Evolutionary conservation across 2,329 filamentous ascomycete species (phyloP), one percentile per base, ranked within the genome.

Genomic region (Coniochaeta pulveracea): DNA sequence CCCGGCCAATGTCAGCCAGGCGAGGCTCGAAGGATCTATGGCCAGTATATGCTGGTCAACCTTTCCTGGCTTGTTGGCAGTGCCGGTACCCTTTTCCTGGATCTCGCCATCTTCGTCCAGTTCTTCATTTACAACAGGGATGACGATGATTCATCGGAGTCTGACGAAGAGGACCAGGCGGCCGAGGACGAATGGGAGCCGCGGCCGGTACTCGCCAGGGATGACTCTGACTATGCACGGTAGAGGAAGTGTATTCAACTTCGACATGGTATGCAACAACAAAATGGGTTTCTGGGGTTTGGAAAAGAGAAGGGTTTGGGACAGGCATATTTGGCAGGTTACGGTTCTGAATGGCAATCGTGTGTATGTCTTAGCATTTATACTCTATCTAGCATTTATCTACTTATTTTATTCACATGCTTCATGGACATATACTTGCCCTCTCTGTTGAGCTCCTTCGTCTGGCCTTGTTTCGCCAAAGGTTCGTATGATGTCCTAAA

Each of bases 51-150:
- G 19, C 69, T 89, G 6, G 82, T 96, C 21, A 98, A 96, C 54
- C 60, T 85, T 19, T 88, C 81, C 43, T 98, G 91, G 91, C 50
- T 98, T 38, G 66, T 86, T 4, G 91, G 91, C 1, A 94, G 88
- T 52, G 66, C 91, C 31, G 86, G 93, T 1, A 95, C 89, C 3
- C 60, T 96, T 36, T 58, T 91, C 35, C 60, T 96, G 42, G 91
- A 96, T 56, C 64, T 88, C 52, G 75, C 71, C 18, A 91, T 96
- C 3, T 95, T 95, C 56, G 72, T 75, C 9, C 89, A 96, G 57
- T 95, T 93, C 52, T 95, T 93, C 52, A 55, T 93, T 49, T 96
- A 96, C 55, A 69, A 66, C 43, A 60, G 59, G 36, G 56, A 60
- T 3, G 63, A 63, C 4, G 54, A 59, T 5, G 47, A 52, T 5